A percentile compares a stretch with the other conserved stretches of the same genome.
These are phyloP conservation scores for Mycena vitilis DNA, from an alignment of 768 basidiomycete genomes.

Conservation along the genomic window DNA sequence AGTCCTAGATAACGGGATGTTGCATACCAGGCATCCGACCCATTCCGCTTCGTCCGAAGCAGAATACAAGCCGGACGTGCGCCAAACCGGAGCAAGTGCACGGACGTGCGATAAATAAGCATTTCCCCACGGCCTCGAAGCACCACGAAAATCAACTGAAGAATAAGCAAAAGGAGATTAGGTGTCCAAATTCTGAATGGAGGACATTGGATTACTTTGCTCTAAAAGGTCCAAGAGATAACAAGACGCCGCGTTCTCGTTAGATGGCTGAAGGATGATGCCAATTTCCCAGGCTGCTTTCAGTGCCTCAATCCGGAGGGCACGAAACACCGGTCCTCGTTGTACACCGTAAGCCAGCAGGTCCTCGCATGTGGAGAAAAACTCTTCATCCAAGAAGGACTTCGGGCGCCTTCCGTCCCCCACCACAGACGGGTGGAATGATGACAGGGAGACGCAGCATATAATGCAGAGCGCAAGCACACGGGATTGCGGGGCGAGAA, in stretches of 20 bases:
- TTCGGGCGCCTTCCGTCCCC: constrained; percentile 12
- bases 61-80: not conserved
- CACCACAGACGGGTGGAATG: constrained; percentile 12
- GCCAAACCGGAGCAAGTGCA: constrained; percentile 1
- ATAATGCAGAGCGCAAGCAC: constrained; percentile 29
- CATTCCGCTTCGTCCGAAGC: not conserved
- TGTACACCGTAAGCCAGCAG: constrained; percentile 13
- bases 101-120: constrained; percentile 29
- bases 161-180: not conserved
- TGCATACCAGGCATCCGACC: constrained; percentile 20
- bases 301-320: constrained; percentile 17
- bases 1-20: not conserved
- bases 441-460: not conserved
- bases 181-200: not conserved
- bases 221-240: constrained; percentile 25
- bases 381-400: constrained; percentile 7
- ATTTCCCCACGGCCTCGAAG: constrained; percentile 22
- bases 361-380: constrained; percentile 6
- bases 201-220: not conserved
- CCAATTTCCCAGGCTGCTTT: constrained; percentile 21
- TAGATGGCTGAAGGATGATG: constrained; percentile 17
- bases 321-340: not conserved
- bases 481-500: constrained; percentile 13
- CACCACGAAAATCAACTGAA: not conserved
- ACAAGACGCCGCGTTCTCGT: constrained; percentile 28